These are phyloP conservation scores for Zalaria obscura DNA, from an alignment of 2,329 filamentous ascomycete genomes.

Conservation along the genomic window DNA sequence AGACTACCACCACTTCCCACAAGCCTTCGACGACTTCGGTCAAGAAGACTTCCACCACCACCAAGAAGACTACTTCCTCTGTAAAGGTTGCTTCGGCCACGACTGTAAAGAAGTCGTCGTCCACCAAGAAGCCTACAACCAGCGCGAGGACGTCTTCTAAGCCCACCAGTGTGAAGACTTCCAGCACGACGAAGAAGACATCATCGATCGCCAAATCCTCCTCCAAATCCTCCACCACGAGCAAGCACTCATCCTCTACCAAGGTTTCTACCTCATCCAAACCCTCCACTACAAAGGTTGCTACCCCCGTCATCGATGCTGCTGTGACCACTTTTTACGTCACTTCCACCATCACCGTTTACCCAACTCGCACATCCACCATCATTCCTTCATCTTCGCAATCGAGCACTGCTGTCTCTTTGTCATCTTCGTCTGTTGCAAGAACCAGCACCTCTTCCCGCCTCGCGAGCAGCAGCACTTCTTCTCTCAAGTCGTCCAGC, in stretches of 20 bases:
- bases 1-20: conserved; percentile 1
- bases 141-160: neutral
- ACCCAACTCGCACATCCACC: neutral
- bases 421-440: neutral
- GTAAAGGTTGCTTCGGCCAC: conserved; percentile 2
- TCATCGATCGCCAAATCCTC: conserved; percentile 3
- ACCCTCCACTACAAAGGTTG: neutral
- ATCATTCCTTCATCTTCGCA: neutral
- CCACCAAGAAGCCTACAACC: conserved; percentile 2
- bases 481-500: neutral
- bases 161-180: neutral
- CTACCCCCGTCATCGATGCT: too few relatives aligned
- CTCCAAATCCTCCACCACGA: conserved; percentile 1
- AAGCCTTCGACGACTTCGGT: conserved; percentile 1
- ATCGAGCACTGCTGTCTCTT: neutral
- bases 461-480: conserved; percentile 1
- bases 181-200: conserved; percentile 2
- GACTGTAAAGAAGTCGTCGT: conserved; percentile 3
- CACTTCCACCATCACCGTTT: neutral
- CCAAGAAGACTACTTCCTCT: conserved; percentile 1
- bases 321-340: too few relatives aligned
- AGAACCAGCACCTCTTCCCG: neutral
- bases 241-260: neutral
- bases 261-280: neutral
- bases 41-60: conserved; percentile 2